Evolutionary conservation across 805 yeast genomes (phyloP).

Genomic region (Nadsonia fulvescens): DNA sequence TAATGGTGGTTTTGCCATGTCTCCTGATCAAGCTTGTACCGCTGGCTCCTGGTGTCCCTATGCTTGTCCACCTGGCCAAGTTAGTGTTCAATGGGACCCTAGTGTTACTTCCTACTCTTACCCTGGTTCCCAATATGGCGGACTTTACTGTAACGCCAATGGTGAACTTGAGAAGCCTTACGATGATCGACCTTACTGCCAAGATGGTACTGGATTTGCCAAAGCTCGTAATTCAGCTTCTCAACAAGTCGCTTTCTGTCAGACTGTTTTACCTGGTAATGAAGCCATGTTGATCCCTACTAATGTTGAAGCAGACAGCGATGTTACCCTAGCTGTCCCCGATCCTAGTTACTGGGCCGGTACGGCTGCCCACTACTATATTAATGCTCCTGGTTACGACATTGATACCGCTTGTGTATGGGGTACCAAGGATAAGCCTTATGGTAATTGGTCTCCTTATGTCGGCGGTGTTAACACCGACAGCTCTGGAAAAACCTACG

Average conservation of each 20-base stretch:
- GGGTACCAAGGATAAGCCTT: conserved; percentile 53
- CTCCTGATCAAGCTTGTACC: conserved; percentile 52
- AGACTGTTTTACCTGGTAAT: conserved; percentile 85
- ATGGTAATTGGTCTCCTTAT: conserved; percentile 87
- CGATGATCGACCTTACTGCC: conserved; percentile 42
- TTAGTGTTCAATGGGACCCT: conserved; percentile 84
- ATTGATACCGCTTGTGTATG: conserved; percentile 65
- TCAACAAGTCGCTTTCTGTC: conserved; percentile 63
- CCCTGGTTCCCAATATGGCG: conserved; percentile 72
- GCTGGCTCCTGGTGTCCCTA: conserved; percentile 78
- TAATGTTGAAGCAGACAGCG: conserved; percentile 29
- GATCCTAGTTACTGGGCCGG: conserved; percentile 60
- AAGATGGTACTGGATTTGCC: conserved; percentile 65
- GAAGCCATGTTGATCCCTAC: conserved; percentile 92
- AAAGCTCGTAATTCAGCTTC: conserved; percentile 38
- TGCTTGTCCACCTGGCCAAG: conserved; percentile 78
- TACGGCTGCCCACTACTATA: conserved; percentile 74
- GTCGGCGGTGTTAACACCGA: conserved; percentile 86
- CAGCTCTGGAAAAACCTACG: conserved; percentile 46
- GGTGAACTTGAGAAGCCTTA: conserved; percentile 52
- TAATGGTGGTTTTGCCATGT: conserved; percentile 80
- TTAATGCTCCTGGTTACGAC: conserved; percentile 71
- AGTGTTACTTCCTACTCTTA: conserved; percentile 48
- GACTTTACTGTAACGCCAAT: conserved; percentile 53
- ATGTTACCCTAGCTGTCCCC: conserved; percentile 62